These are phyloP conservation scores for Populus tomentosa DNA, from an alignment of 441 rosid genomes.

Conservation along the genomic window DNA sequence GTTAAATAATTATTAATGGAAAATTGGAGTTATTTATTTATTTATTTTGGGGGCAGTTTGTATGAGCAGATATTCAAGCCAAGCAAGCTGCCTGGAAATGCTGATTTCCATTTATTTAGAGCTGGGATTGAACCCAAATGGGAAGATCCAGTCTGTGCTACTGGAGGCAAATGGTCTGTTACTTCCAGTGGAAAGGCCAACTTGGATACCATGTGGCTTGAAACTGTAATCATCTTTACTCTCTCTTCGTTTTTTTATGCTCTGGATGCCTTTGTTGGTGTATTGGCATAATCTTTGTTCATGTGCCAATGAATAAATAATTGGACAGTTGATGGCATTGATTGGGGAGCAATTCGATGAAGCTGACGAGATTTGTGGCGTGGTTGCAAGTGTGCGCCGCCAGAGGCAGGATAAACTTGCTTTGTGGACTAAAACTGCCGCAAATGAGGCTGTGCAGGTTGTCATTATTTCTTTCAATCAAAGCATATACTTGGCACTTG, in stretches of 20 bases:
- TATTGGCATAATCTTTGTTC: not conserved
- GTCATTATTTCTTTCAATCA: not conserved
- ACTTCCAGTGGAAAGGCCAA: conserved; percentile 40
- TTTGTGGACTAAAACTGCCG: conserved; percentile 85
- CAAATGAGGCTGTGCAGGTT: conserved; percentile 86
- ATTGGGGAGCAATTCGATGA: conserved; percentile 92
- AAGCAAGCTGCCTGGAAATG: conserved; percentile 55
- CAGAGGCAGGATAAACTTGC: conserved; percentile 66
- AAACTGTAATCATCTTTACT: conserved; percentile 46
- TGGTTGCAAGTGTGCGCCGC: conserved; percentile 78
- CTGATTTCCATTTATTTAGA: conserved; percentile 86
- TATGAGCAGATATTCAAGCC: conserved; percentile 76
- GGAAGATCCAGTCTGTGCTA: conserved; percentile 96
- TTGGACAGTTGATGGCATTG: conserved; percentile 72
- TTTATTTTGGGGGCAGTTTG: conserved; percentile 43
- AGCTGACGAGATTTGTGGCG: conserved; percentile 89
- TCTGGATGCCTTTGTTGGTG: not conserved
- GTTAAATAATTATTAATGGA: not conserved
- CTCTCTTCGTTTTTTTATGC: not conserved
- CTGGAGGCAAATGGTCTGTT: conserved; percentile 92
- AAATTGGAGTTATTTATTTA: not conserved
- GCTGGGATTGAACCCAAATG: conserved; percentile 85
- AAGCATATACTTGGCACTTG: not conserved
- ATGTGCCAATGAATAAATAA: not conserved
- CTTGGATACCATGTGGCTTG: conserved; percentile 75